A percentile compares a stretch with the other conserved stretches of the same genome.
Conservation (phyloP, 2,329 filamentous ascomycete genomes). For the Trichoderma sp. region DNA sequence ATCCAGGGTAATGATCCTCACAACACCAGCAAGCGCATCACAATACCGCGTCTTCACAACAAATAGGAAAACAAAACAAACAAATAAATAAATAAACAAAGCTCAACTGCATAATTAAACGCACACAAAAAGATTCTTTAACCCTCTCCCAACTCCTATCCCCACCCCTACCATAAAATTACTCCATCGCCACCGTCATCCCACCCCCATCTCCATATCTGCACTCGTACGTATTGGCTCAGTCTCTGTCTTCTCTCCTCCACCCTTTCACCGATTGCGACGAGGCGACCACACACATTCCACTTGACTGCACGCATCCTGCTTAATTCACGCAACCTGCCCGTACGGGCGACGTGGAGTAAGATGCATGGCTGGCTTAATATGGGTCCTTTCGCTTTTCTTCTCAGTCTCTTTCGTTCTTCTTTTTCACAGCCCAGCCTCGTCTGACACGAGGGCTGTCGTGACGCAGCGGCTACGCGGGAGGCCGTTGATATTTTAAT, state of each 20-base stretch:
- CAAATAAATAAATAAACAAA: not conserved
- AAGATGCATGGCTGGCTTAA: constrained; percentile 12
- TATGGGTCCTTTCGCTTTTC: constrained; percentile 23
- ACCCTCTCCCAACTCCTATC: not conserved
- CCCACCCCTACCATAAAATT: not conserved
- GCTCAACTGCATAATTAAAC: not conserved
- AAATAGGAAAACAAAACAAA: not conserved
- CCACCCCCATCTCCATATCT: not conserved
- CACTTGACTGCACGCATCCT: not conserved
- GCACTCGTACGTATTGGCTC: not conserved
- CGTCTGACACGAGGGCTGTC: not conserved
- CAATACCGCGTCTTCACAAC: not conserved
- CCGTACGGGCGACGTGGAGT: constrained; percentile 3
- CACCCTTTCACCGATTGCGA: not conserved
- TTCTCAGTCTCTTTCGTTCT: not conserved
- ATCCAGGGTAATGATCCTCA: not conserved
- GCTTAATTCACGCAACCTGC: not conserved
- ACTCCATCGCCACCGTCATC: not conserved
- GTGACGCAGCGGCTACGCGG: not conserved
- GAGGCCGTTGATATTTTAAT: not conserved
- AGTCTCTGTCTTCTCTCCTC: not conserved
- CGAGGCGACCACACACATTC: not conserved
- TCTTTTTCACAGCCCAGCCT: constrained; percentile 24
- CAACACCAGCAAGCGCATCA: not conserved
- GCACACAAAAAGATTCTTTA: not conserved